These are phyloP conservation scores for Lagenidium giganteum DNA, from an alignment of 352 stramenopile species.

Conservation along the genomic window DNA sequence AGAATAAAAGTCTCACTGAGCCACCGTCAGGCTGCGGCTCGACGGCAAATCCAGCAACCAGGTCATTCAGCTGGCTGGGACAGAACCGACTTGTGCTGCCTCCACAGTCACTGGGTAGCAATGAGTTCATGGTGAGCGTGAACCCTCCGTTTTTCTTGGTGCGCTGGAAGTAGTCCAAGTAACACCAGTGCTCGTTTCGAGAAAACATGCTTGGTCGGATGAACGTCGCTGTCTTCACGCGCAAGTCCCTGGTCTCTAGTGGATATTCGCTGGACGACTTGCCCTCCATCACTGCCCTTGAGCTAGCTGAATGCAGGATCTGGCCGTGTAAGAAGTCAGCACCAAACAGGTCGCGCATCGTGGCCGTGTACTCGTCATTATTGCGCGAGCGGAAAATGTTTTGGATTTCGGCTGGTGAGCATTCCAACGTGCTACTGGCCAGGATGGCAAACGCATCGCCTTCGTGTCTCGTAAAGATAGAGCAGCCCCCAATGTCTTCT, in stretches of 20 bases:
- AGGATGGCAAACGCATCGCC: slow-evolving; percentile 14
- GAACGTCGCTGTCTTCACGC: slow-evolving; percentile 20
- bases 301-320: slow-evolving; percentile 7
- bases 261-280: slow-evolving; percentile 4
- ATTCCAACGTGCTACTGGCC: slow-evolving; percentile 6
- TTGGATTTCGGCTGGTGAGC: slow-evolving; percentile 6
- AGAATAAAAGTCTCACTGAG: too few relatives aligned
- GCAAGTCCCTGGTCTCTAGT: slow-evolving; percentile 3
- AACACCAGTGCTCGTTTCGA: slow-evolving; percentile 22
- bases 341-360: slow-evolving; percentile 15
- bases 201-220: slow-evolving; percentile 7
- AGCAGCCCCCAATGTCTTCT: slow-evolving; percentile 8
- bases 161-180: slow-evolving; percentile 12
- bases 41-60: too few relatives aligned
- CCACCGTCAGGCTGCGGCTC: too few relatives aligned
- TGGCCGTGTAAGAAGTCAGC: slow-evolving; percentile 16
- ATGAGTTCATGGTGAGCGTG: too few relatives aligned
- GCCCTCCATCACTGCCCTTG: too few relatives aligned
- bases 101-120: too few relatives aligned
- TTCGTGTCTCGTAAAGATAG: slow-evolving; percentile 15
- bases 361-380: slow-evolving; percentile 11
- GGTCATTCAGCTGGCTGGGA: slow-evolving; percentile 2
- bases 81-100: slow-evolving; percentile 9
- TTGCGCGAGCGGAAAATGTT: slow-evolving; percentile 2
- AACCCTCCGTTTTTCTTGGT: too few relatives aligned